Evolutionary conservation across 306 rosid genomes (phyloP).

Genomic region (Pachyrhizus erosus): DNA sequence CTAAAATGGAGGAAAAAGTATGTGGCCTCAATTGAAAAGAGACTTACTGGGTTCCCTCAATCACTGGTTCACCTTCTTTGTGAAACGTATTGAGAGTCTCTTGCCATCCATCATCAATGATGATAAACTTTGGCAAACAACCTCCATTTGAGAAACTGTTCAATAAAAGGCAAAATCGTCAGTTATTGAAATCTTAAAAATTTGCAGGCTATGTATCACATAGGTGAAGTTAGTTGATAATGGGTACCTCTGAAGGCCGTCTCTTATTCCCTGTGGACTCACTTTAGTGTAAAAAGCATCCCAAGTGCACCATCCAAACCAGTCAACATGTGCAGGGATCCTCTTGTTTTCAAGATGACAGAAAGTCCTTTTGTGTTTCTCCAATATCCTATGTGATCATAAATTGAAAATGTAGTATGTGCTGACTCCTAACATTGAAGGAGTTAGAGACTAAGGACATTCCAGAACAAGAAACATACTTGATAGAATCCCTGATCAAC

Average conservation of each 20-base stretch:
- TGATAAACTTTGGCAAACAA: slow-evolving; percentile 63
- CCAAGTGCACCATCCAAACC: slow-evolving; percentile 97
- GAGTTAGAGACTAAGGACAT: neutral
- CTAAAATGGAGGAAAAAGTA: slow-evolving; percentile 20
- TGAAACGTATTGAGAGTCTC: slow-evolving; percentile 53
- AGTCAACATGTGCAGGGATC: slow-evolving; percentile 65
- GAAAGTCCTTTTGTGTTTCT: slow-evolving; percentile 67
- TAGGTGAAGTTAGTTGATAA: slow-evolving; percentile 9
- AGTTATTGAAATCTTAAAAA: slow-evolving; percentile 7
- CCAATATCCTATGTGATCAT: slow-evolving; percentile 60
- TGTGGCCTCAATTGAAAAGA: neutral
- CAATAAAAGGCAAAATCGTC: neutral
- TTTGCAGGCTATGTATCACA: neutral
- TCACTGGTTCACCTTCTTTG: slow-evolving; percentile 59
- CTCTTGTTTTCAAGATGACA: slow-evolving; percentile 63
- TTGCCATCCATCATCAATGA: slow-evolving; percentile 88
- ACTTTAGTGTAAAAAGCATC: slow-evolving; percentile 73
- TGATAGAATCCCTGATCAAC: slow-evolving; percentile 62
- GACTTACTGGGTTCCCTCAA: slow-evolving; percentile 70
- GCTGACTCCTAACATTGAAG: neutral
- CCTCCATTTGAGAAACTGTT: slow-evolving; percentile 67
- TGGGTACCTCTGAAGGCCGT: slow-evolving; percentile 65
- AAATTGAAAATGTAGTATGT: neutral
- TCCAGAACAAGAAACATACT: slow-evolving; percentile 46
- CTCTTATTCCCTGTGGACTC: slow-evolving; percentile 66